Base-by-base conservation (phyloP, 2,329 filamentous ascomycete genomes). In the Fusarium robinianum region DNA sequence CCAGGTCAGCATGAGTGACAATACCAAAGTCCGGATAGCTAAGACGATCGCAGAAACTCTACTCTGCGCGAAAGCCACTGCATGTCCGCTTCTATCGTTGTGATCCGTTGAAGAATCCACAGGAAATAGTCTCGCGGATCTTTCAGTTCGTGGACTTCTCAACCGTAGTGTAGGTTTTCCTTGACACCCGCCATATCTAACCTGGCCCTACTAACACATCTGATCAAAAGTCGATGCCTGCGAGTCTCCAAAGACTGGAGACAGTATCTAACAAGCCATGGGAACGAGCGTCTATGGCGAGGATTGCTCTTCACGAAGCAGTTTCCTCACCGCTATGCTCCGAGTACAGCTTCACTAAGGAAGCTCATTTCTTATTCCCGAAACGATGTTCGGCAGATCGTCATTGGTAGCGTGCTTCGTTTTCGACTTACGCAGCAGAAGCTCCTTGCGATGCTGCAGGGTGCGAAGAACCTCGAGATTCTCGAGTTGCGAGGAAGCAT, bases 61-160 rank as follows among this genome's bases (percentile, higher is more conserved):
- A 63, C 32, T 55, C 58, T 8, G 63, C 64, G 5, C 61, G 69
- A n/a, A 53, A 62, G 37, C 68, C 66, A 4, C 48, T 72, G 3
- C 66, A 71, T 19, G 41, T 49, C 9, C 62, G 59, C 12, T 72
- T 64, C 41, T 60, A 43, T 22, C 64, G 61, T 18, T 57, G 57
- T 23, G 69, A 72, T 41, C 70, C 70, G 3, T 33, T 72, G 10
- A 53, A 51, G 15, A 58, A 71, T 16, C 70, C 70, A 0, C 42
- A 59, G 4, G 70, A 72, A 33, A 57, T 72, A 36, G 52, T 71
- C 6, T 58, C 68, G 17, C 53, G 63, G 10, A 67, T 72, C 6
- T 67, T 72, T 23, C 57, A 56, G 10, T 62, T 61, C 25, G 48
- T 72, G 7, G 66, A 67, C 35, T 60, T 71, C n/a, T 36, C 51